A percentile compares a stretch with the other conserved stretches of the same genome.
These are phyloP conservation scores for Neurospora cerealis DNA, from an alignment of 495 filamentous ascomycete species.

Conservation along the genomic window DNA sequence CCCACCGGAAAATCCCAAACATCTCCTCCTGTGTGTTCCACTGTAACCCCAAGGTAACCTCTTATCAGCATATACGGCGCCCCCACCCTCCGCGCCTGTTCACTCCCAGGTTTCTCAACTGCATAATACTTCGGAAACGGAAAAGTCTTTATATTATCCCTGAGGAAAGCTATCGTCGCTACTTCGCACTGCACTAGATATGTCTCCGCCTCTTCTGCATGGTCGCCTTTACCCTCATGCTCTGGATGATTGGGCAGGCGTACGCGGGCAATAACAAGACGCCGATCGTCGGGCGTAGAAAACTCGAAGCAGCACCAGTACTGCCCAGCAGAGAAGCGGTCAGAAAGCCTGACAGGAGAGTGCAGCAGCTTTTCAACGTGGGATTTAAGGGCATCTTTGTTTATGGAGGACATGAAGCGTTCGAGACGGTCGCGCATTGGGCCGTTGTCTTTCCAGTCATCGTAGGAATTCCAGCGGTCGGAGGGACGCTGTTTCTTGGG, in stretches of 20 bases:
- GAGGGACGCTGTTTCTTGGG: slow-evolving; percentile 8
- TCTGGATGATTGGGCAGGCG: slow-evolving; percentile 18
- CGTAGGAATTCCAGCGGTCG: slow-evolving; percentile 18
- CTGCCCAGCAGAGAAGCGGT: slow-evolving; percentile 24
- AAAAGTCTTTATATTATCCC: slow-evolving; percentile 5
- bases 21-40: slow-evolving; percentile 12
- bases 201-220: slow-evolving; percentile 6
- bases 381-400: slow-evolving; percentile 12
- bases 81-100: slow-evolving; percentile 10
- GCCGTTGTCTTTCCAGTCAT: slow-evolving; percentile 17
- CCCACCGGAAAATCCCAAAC: slow-evolving; percentile 17
- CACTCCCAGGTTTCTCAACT: slow-evolving; percentile 12
- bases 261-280: slow-evolving; percentile 16
- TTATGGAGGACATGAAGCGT: slow-evolving; percentile 11
- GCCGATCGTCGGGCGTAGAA: slow-evolving; percentile 6
- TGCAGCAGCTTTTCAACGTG: slow-evolving; percentile 12
- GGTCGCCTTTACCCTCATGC: not conserved
- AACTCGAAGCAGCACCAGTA: slow-evolving; percentile 24
- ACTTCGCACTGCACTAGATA: slow-evolving; percentile 20
- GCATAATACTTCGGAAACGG: slow-evolving; percentile 12
- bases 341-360: slow-evolving; percentile 11
- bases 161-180: slow-evolving; percentile 17
- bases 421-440: slow-evolving; percentile 19
- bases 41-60: slow-evolving; percentile 21
- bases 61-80: slow-evolving; percentile 24